Percentiles rank a stretch among this genome's conserved stretches.
Evolutionary conservation across 1,139 yeast species (phyloP).

Genomic region (Suhomyces kunorum): DNA sequence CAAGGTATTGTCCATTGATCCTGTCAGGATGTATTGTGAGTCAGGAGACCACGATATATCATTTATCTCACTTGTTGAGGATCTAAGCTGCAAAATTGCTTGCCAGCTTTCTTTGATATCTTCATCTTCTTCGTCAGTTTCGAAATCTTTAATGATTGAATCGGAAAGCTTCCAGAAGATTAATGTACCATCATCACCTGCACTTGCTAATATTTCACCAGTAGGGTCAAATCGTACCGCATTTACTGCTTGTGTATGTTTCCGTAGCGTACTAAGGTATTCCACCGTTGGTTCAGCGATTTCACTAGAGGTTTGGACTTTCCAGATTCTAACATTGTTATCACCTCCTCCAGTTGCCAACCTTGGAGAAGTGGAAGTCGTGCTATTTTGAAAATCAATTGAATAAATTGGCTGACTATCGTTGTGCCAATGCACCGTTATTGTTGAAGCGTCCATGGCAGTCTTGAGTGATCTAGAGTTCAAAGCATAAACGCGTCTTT

Average conservation of each 20-base stretch:
- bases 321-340: conserved; percentile 78
- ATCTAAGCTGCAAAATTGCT: conserved; percentile 54
- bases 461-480: no score
- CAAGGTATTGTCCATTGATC: conserved; percentile 86
- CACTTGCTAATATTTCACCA: conserved; percentile 75
- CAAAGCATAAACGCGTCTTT: no score
- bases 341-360: conserved; percentile 95
- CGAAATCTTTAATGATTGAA: conserved; percentile 55
- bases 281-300: conserved; percentile 38
- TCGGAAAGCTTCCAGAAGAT: conserved; percentile 74
- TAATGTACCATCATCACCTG: conserved; percentile 92
- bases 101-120: conserved; percentile 76
- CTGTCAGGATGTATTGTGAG: conserved; percentile 72
- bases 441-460: conserved; percentile 57
- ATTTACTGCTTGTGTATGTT: conserved; percentile 94
- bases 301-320: conserved; percentile 9
- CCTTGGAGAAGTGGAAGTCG: conserved; percentile 32
- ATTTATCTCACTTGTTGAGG: conserved; percentile 75
- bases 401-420: conserved; percentile 82
- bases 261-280: conserved; percentile 73
- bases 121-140: conserved; percentile 49
- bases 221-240: conserved; percentile 76
- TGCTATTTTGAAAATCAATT: conserved; percentile 68
- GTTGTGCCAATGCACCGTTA: conserved; percentile 81
- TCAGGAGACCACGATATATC: conserved; percentile 94